These are phyloP conservation scores for Colletotrichum scovillei DNA, from an alignment of 2,329 filamentous ascomycete species.

Conservation along the genomic window DNA sequence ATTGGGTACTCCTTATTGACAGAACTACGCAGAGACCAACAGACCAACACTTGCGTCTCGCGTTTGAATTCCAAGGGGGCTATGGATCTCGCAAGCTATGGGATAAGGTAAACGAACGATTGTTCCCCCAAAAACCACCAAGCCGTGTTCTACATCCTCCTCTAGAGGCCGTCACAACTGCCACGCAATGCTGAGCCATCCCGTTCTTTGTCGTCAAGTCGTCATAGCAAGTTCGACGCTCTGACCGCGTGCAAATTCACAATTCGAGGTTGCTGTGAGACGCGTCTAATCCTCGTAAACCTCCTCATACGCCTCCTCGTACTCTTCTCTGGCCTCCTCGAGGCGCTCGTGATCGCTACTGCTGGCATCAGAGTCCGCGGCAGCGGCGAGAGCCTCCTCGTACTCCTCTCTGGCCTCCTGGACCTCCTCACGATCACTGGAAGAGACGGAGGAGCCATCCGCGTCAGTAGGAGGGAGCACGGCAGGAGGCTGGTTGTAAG, in stretches of 20 bases:
- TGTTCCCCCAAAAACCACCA: constrained; percentile 15
- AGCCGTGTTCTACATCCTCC: constrained; percentile 12
- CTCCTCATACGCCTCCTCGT: constrained; percentile 62
- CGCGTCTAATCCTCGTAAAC: constrained; percentile 44
- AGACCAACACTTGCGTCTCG: constrained; percentile 18
- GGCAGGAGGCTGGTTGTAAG: constrained; percentile 43
- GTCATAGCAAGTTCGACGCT: constrained; percentile 20
- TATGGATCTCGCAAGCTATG: constrained; percentile 3
- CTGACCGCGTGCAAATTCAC: constrained; percentile 6
- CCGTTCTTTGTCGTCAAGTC: constrained; percentile 23
- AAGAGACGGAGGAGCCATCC: constrained; percentile 55
- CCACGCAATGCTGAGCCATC: constrained; percentile 30
- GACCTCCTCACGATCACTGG: constrained; percentile 55
- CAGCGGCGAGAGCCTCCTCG: constrained; percentile 54
- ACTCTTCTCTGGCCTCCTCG: constrained; percentile 63
- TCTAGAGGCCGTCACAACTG: constrained; percentile 19
- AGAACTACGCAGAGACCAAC: constrained; percentile 10
- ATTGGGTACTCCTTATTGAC: background rate
- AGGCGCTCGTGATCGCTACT: constrained; percentile 64
- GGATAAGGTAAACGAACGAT: constrained; percentile 16
- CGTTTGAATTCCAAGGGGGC: constrained; percentile 21
- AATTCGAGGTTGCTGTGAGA: background rate
- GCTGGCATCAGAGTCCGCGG: constrained; percentile 55
- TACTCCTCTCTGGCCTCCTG: constrained; percentile 55
- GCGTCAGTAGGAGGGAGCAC: constrained; percentile 52